These are phyloP conservation scores for Xylaria sp. DNA, from an alignment of 2,329 filamentous ascomycete species.

Conservation along the genomic window DNA sequence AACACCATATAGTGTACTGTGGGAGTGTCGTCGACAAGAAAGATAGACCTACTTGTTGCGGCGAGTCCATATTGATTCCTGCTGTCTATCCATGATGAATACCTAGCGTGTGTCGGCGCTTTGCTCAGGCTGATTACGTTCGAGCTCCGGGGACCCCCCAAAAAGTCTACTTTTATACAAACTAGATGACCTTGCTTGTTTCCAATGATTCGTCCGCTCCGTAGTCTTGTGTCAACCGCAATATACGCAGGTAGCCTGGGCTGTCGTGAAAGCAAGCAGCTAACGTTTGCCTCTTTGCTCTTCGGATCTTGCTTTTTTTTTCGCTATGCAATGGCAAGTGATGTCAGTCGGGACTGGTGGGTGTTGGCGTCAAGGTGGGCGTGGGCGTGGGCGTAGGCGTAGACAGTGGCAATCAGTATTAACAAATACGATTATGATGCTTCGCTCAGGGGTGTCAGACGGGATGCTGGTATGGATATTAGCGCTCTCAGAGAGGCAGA, in stretches of 20 bases:
- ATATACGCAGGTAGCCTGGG: background rate
- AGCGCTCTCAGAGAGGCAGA: background rate
- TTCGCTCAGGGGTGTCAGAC: background rate
- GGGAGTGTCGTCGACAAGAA: background rate
- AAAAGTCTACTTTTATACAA: constrained; percentile 12
- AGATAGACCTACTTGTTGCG: constrained; percentile 71
- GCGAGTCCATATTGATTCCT: constrained; percentile 68
- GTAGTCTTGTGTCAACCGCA: background rate
- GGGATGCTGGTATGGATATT: background rate
- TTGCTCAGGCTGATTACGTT: constrained; percentile 23
- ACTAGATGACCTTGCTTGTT: constrained; percentile 4
- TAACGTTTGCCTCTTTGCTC: background rate
- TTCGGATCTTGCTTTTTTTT: no score
- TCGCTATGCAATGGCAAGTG: background rate
- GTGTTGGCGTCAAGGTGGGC: background rate
- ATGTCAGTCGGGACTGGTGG: background rate
- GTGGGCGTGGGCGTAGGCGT: no score
- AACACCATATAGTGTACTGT: constrained; percentile 14
- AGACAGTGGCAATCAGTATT: background rate
- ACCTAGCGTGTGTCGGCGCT: constrained; percentile 17
- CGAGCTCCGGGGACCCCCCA: constrained; percentile 22
- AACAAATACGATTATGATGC: background rate
- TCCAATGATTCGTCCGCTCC: background rate
- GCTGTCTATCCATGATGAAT: constrained; percentile 58
- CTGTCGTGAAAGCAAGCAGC: background rate